phyloP scores from a whole-genome alignment of 208 protist genomes.

The Acanthamoeba pearcei region DNA sequence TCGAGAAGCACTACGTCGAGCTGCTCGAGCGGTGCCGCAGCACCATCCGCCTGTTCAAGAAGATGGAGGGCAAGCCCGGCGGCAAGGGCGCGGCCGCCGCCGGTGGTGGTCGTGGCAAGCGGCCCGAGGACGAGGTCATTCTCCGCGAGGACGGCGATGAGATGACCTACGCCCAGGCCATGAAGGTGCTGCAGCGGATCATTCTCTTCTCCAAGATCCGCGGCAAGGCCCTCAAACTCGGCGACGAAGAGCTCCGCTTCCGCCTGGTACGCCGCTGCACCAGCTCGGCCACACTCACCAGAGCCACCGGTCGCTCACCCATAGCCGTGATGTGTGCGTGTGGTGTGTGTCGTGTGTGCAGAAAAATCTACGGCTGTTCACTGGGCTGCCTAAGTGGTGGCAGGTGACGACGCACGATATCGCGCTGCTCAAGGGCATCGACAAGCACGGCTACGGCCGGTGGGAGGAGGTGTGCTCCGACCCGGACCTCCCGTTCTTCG shows the following conservation, averaged over 20 bases:
- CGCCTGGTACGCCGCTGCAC: not conserved
- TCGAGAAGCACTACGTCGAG: conserved; percentile 74
- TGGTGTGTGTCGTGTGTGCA: not conserved
- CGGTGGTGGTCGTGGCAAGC: not conserved
- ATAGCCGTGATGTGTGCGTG: not conserved
- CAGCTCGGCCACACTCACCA: not conserved
- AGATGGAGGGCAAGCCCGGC: conserved; percentile 44
- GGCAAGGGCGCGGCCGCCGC: not conserved
- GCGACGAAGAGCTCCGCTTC: conserved; percentile 34
- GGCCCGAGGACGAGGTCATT: conserved; percentile 34
- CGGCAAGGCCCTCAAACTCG: conserved; percentile 43
- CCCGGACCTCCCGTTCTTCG: conserved; percentile 59
- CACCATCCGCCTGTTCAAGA: conserved; percentile 73
- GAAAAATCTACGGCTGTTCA: conserved; percentile 4
- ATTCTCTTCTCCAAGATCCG: conserved; percentile 74
- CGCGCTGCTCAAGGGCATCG: conserved; percentile 70
- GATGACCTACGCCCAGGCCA: conserved; percentile 64
- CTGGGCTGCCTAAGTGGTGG: conserved; percentile 71
- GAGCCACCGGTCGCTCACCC: not conserved
- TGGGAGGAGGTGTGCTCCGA: conserved; percentile 76
- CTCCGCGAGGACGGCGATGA: conserved; percentile 54
- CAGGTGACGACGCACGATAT: conserved; percentile 40
- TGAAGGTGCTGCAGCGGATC: conserved; percentile 72
- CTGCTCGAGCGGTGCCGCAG: conserved; percentile 58
- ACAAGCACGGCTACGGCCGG: conserved; percentile 68